These are phyloP conservation scores for Apiotrichum veenhuisii DNA, from an alignment of 1,284 basidiomycete species.

Conservation along the genomic window DNA sequence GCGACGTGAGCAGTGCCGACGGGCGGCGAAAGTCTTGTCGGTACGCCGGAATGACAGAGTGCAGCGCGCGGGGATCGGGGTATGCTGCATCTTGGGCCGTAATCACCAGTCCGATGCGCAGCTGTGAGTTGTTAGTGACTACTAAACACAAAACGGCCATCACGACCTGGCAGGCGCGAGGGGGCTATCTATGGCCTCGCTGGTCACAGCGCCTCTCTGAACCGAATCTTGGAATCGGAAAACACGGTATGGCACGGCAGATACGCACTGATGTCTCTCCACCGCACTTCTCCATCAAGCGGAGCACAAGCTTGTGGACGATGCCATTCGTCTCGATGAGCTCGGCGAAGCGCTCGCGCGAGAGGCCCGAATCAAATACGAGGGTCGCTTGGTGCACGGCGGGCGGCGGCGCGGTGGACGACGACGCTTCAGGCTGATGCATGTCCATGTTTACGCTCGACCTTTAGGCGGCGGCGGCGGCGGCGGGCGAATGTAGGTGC, in stretches of 20 bases:
- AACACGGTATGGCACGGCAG: not conserved
- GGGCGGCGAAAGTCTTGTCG: constrained; percentile 28
- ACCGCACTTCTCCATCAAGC: constrained; percentile 43
- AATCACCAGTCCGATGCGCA: constrained; percentile 21
- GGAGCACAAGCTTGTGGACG: constrained; percentile 39
- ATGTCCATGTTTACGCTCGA: constrained; percentile 20
- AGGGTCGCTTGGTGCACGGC: constrained; percentile 29
- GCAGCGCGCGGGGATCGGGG: constrained; percentile 15
- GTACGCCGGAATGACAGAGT: constrained; percentile 16
- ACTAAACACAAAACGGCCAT: too few relatives aligned
- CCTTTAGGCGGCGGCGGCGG: not conserved
- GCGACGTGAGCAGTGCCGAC: constrained; percentile 33
- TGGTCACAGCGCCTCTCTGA: not conserved
- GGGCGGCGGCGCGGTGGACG: constrained; percentile 22
- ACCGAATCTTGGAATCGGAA: not conserved
- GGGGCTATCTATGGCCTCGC: too few relatives aligned
- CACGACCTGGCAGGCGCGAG: too few relatives aligned
- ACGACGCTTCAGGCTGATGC: constrained; percentile 36
- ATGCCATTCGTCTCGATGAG: constrained; percentile 39
- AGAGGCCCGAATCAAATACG: constrained; percentile 38
- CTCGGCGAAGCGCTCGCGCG: constrained; percentile 31
- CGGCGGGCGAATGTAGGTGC: not conserved
- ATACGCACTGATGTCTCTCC: constrained; percentile 33
- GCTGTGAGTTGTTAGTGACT: constrained; percentile 5
- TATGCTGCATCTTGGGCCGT: constrained; percentile 20